Evolutionary conservation across 345 rosid genomes (phyloP), one percentile per base, ranked within the genome.

Genomic region (Citrus australasica): DNA sequence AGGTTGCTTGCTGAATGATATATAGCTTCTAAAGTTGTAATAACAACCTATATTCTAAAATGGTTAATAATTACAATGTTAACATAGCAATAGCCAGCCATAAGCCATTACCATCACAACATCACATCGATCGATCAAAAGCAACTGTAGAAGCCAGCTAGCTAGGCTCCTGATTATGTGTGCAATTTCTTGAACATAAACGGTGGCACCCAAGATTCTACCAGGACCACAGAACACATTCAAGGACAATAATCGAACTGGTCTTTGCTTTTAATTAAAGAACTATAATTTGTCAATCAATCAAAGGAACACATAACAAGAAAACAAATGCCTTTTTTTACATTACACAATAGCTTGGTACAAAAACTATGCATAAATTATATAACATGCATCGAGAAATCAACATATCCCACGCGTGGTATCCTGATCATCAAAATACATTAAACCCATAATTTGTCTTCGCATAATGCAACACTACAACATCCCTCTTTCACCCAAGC

Each of bases 331-430:
- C 67, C 25, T 19, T 61, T 72, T 66, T 59, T 35, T 61, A 70
- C 35, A 71, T 42, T 27, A 71, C 58, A 40, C 25, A 65, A 58
- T 42, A 73, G 35, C 58, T 53, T 21, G 22, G 28, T 64, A 67
- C n/a, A 25, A 37, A 30, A 62, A 66, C 30, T 32, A 74, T 61
- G n/a, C 55, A n/a, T 72, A 58, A 22, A 63, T 24, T 48, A 51
- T 17, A 48, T 35, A 51, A 64, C 81, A 35, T 65, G 77, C 71
- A 80, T 77, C 77, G 83, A 85, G 87, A 84, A 68, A 77, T 81
- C 68, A 75, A 82, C 83, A 76, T 46, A 46, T 53, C 78, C 82
- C 82, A 78, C 82, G 83, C 83, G 62, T 76, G 84, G 82, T 81
- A 81, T 71, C 78, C 66, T 58, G 76, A 77, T 69, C 73, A 27